phyloP scores from a whole-genome alignment of 805 yeast species.

The Candida railenensis region DNA sequence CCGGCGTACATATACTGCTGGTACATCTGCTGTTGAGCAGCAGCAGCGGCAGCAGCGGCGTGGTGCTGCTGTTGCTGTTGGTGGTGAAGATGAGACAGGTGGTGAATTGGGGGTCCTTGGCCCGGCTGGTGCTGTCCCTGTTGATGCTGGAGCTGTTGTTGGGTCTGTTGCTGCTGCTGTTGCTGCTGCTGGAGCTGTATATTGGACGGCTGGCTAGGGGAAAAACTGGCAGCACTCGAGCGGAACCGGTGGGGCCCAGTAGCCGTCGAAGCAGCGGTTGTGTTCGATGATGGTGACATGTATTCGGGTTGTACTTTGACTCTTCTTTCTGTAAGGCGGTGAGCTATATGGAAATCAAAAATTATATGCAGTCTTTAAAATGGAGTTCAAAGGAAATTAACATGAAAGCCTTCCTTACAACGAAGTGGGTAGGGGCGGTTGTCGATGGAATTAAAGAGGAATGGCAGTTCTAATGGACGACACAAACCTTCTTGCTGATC shows the following conservation, averaged over 20 bases:
- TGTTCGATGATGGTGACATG: slow-evolving; percentile 1
- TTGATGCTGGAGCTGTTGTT: background rate
- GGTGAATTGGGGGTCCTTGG: background rate
- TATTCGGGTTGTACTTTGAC: background rate
- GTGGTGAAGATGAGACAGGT: slow-evolving; percentile 2
- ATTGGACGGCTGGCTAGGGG: slow-evolving; percentile 19
- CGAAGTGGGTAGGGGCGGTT: no score
- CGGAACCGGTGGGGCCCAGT: slow-evolving; percentile 37
- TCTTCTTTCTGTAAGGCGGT: background rate
- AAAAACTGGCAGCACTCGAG: slow-evolving; percentile 37
- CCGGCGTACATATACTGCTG: slow-evolving; percentile 6
- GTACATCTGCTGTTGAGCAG: slow-evolving; percentile 6
- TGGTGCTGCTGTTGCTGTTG: slow-evolving; percentile 2
- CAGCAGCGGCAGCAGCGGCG: slow-evolving; percentile 3
- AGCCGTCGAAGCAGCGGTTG: slow-evolving; percentile 1
- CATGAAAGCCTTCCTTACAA: no score
- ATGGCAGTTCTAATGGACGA: no score
- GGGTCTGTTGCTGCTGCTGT: slow-evolving; percentile 5
- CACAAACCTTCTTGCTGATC: no score
- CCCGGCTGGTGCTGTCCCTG: background rate
- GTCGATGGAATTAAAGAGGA: no score
- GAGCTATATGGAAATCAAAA: no score
- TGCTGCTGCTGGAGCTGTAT: slow-evolving; percentile 9
- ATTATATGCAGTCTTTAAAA: no score
- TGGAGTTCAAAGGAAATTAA: no score